Evolutionary conservation across 208 protist genomes (phyloP), one percentile per base, ranked within the genome.

Genomic region (Balamuthia mandrillaris): DNA sequence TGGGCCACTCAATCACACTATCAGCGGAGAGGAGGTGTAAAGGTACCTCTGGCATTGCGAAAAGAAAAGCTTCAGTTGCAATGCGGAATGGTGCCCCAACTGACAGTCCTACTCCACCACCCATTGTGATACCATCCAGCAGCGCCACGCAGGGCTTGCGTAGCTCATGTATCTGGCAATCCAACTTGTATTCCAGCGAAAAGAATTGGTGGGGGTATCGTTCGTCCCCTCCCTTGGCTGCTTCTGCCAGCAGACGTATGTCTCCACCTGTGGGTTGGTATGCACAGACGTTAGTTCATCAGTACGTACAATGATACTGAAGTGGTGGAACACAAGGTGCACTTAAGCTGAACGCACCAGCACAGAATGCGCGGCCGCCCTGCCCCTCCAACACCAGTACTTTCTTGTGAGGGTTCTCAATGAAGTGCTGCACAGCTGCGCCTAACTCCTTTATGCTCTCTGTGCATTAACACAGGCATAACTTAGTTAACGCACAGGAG

Each of bases 1-100:
- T n/a, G n/a, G n/a, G n/a, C n/a, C n/a, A n/a, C n/a, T n/a, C n/a
- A n/a, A n/a, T n/a, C n/a, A n/a, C n/a, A n/a, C n/a, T n/a, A n/a
- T n/a, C n/a, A n/a, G n/a, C n/a, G n/a, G n/a, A n/a, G n/a, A n/a
- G n/a, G n/a, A n/a, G n/a, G n/a, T n/a, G n/a, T n/a, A n/a, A n/a
- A n/a, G n/a, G n/a, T n/a, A n/a, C n/a, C n/a, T 91, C 91, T 6
- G 91, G 91, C 90, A 94, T 93, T 2, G 90, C 87, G 77, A 93
- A 94, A 4, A 93, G 9, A 0, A 90, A 92, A 5, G 51, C 87
- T 33, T 94, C 90, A 0, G 91, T 94, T 0, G 90, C 91, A 1
- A 95, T 74, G 12, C 90, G 39, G 72, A 88, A 90, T 6, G 33
- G 9, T 7, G 91, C 88, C 68, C 93, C 90, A 24, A 94, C 84